Evolutionary conservation across 805 yeast genomes (phyloP).

Genomic region (Wickerhamomyces sydowiorum): DNA sequence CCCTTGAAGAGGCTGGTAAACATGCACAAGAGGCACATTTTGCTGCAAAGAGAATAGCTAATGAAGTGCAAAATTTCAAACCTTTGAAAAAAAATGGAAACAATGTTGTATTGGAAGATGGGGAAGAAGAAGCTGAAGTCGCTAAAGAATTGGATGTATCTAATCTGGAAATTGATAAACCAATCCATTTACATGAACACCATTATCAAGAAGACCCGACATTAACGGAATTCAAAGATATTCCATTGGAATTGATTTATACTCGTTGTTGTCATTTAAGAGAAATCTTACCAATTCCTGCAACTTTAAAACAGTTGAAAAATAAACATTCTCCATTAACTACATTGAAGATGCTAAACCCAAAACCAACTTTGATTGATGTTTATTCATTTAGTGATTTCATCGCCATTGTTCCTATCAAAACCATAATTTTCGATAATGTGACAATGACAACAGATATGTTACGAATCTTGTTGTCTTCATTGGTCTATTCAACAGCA

Average conservation of each 20-base stretch:
- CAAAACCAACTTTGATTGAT: constrained; percentile 87
- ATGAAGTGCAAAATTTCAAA: constrained; percentile 50
- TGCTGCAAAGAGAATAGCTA: constrained; percentile 64
- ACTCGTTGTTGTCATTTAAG: constrained; percentile 91
- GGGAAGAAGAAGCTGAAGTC: constrained; percentile 19
- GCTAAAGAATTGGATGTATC: constrained; percentile 14
- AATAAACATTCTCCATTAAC: constrained; percentile 75
- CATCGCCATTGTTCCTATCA: constrained; percentile 76
- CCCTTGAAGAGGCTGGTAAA: constrained; percentile 54
- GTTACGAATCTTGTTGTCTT: constrained; percentile 65
- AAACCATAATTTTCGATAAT: constrained; percentile 73
- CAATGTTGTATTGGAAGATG: constrained; percentile 10
- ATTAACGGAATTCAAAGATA: constrained; percentile 15
- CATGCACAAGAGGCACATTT: constrained; percentile 75
- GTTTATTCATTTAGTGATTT: constrained; percentile 86
- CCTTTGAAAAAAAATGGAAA: constrained; percentile 8
- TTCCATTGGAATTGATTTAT: constrained; percentile 60
- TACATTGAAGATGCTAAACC: constrained; percentile 67
- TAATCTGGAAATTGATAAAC: constrained; percentile 59
- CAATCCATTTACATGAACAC: constrained; percentile 57
- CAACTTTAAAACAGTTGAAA: constrained; percentile 74
- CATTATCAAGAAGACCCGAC: constrained; percentile 36
- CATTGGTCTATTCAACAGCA: constrained; percentile 59
- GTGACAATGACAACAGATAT: constrained; percentile 69
- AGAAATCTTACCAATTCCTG: constrained; percentile 89